Base-by-base conservation (phyloP, 164 flowering plant genomes). In the Tetracentron sinense region DNA sequence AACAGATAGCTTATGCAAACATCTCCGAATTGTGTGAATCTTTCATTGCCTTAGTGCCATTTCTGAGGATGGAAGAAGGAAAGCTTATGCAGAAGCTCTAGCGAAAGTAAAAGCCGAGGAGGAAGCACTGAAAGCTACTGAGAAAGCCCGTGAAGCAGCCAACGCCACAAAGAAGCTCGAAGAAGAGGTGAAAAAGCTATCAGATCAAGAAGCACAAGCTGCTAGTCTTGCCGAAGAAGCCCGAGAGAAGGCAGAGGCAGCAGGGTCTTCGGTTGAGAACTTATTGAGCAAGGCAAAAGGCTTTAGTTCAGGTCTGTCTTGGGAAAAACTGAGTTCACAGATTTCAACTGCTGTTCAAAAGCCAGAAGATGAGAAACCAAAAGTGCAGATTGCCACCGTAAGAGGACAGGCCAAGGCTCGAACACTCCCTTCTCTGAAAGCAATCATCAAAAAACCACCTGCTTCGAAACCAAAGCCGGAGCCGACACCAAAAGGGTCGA, bases 41-140 rank as follows among this genome's bases (percentile, higher is more conserved):
- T n/a, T n/a, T n/a, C n/a, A n/a, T n/a, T n/a, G n/a, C n/a, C n/a
- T n/a, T n/a, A n/a, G n/a, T n/a, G 80, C 72, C 42, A 88, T 94
- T 61, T 92, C 97, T 20, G 96, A 84, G 78, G 99, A 94, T 74
- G 85, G 85, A 29, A 80, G 99, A 76, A 89, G 99, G 69, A 75
- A 82, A 72, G 92, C 81, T 0, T 88, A 82, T 56, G 82, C 85
- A 26, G 99, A 89, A 75, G 77, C 81, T 25, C 8, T 74, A 22
- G 90, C 87, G 16, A 88, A 79, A 72, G 88, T 81, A 10, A 84
- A 83, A 74, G 93, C 92, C 1, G 99, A 94, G 71, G 96, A 87
- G 63, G 97, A 81, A 70, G 92, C 87, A 4, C 57, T 58, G 16
- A 54, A 17, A 58, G 91, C 96, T 7, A 63, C 83, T 1, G 82